A percentile compares a stretch with the other conserved stretches of the same genome.
These are phyloP conservation scores for Aaosphaeria pasadenensis DNA, from an alignment of 2,329 filamentous ascomycete species.

Conservation along the genomic window DNA sequence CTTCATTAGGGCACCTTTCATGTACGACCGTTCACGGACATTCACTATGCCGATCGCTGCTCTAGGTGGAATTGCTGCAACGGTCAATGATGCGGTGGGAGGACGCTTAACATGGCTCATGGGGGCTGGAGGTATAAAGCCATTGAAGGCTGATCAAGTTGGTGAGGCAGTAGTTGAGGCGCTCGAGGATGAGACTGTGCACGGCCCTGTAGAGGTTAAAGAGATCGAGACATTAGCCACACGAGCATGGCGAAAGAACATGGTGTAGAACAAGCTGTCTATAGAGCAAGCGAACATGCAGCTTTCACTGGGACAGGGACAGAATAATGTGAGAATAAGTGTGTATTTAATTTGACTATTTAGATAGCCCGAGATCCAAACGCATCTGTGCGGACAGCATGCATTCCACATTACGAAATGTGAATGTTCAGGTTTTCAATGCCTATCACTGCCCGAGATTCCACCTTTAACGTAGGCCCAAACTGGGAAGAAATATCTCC, in stretches of 20 bases:
- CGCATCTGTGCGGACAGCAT: too few species aligned
- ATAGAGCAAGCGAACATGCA: too few species aligned
- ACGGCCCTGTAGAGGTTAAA: constrained; percentile 72
- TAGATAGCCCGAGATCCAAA: too few species aligned
- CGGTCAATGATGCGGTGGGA: constrained; percentile 75
- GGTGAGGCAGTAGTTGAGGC: constrained; percentile 89
- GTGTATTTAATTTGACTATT: too few species aligned
- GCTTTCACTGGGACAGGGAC: too few species aligned
- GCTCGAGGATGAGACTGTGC: constrained; percentile 68
- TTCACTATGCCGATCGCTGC: constrained; percentile 84
- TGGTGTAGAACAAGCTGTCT: constrained; percentile 58
- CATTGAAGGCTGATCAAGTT: constrained; percentile 81
- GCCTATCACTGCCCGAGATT: too few species aligned
- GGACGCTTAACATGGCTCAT: constrained; percentile 73
- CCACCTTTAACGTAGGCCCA: too few species aligned
- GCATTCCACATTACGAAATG: too few species aligned
- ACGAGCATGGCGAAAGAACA: constrained; percentile 83
- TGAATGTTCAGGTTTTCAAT: too few species aligned
- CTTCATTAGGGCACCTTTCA: constrained; percentile 81
- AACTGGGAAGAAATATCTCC: too few species aligned
- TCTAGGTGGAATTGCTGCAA: constrained; percentile 68
- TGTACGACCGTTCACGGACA: constrained; percentile 80
- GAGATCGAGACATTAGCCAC: constrained; percentile 79
- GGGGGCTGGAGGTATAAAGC: constrained; percentile 80
- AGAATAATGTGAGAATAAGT: too few species aligned